Evolutionary conservation across 2,329 filamentous ascomycete genomes (phyloP).

Genomic region (Pseudopyricularia javanii): DNA sequence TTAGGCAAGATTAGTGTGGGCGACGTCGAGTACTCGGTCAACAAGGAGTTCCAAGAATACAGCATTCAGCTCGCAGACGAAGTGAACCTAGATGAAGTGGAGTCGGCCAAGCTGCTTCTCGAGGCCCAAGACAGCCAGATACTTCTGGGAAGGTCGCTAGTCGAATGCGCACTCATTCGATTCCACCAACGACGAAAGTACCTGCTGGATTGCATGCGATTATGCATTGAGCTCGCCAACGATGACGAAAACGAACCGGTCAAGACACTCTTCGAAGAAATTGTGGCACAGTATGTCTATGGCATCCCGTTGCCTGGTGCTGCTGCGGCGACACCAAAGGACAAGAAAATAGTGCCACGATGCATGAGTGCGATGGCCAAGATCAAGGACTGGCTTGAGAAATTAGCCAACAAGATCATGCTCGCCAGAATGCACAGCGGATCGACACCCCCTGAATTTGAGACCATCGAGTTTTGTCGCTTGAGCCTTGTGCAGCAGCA

Average conservation of each 20-base stretch:
- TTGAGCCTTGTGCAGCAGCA: constrained; percentile 78
- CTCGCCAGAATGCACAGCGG: constrained; percentile 48
- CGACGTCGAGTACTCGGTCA: constrained; percentile 66
- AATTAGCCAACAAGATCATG: constrained; percentile 62
- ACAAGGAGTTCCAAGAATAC: constrained; percentile 76
- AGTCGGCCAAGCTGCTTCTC: constrained; percentile 66
- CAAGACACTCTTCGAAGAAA: constrained; percentile 36
- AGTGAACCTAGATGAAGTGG: constrained; percentile 78
- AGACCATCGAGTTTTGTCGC: constrained; percentile 71
- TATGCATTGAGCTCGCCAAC: constrained; percentile 60
- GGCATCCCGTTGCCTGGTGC: constrained; percentile 31
- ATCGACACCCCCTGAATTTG: constrained; percentile 44
- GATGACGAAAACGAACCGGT: constrained; percentile 41
- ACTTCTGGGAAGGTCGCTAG: constrained; percentile 57
- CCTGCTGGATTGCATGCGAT: constrained; percentile 69
- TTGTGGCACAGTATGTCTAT: constrained; percentile 45
- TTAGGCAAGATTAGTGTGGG: constrained; percentile 65
- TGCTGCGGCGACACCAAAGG: constrained; percentile 19
- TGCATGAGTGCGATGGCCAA: constrained; percentile 67
- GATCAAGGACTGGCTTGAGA: constrained; percentile 65
- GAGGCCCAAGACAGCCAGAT: constrained; percentile 58
- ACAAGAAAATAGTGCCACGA: constrained; percentile 55
- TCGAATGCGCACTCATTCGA: constrained; percentile 70
- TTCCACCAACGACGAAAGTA: constrained; percentile 81
- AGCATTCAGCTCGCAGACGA: constrained; percentile 75